Evolutionary conservation across 371 early-diverging fungal species (phyloP).

Genomic region (Mortierella sp.): DNA sequence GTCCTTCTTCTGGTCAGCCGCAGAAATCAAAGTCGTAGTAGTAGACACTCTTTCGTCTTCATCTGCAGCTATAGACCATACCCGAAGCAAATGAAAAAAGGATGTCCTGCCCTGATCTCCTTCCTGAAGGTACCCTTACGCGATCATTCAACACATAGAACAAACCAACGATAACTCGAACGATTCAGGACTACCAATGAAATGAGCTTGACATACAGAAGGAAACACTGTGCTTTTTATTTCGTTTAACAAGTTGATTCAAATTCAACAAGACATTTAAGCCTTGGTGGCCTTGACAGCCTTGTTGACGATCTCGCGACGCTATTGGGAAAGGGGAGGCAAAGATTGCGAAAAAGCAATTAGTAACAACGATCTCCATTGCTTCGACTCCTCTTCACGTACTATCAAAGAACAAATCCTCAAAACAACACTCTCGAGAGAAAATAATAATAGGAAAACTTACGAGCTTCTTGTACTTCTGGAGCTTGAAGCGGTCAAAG

Average conservation of each 20-base stretch:
- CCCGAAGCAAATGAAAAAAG: background rate
- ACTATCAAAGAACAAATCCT: too few relatives aligned
- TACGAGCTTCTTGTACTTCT: conserved; percentile 87
- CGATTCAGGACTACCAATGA: too few relatives aligned
- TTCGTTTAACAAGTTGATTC: conserved; percentile 14
- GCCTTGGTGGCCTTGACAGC: conserved; percentile 56
- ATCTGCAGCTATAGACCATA: background rate
- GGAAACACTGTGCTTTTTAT: conserved; percentile 16
- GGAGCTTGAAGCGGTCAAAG: conserved; percentile 98
- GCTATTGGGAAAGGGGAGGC: conserved; percentile 10
- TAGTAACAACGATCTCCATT: too few relatives aligned
- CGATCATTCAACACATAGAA: background rate
- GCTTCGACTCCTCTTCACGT: too few relatives aligned
- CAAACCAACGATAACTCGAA: background rate
- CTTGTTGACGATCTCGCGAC: conserved; percentile 57
- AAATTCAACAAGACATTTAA: conserved; percentile 21
- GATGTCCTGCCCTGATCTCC: background rate
- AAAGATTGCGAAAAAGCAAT: too few relatives aligned
- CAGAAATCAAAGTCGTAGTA: background rate
- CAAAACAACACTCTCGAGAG: background rate
- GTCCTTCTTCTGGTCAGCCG: background rate
- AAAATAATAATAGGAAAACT: conserved; percentile 23
- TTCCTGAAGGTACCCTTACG: background rate
- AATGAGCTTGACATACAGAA: conserved; percentile 11
- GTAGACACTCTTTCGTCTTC: background rate